Base-by-base conservation (phyloP, 2,329 filamentous ascomycete species). In the Biscogniauxia mediterranea region DNA sequence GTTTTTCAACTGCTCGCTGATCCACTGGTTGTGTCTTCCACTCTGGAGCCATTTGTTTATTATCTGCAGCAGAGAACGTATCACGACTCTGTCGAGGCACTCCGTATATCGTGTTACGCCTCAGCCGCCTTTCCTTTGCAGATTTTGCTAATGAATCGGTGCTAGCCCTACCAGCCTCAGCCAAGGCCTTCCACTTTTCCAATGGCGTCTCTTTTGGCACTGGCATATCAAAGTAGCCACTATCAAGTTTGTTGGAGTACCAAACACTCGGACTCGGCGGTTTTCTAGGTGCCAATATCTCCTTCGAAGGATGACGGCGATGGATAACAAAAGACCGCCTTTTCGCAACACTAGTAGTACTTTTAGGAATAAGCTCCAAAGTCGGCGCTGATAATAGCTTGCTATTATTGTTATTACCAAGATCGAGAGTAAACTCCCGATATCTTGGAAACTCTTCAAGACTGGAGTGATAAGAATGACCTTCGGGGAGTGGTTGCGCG, bases 121-220 rank as follows among this genome's bases (percentile, higher is more conserved):
- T 65, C 50, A 69, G 20, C 20, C 68, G 67, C 51, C 66, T 70
- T 59, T 70, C 67, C 56, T 68, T 72, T 9, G 66, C 53, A 19
- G 59, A 60, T 49, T 62, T 65, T 9, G 67, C 61, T 3, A 70
- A 53, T 15, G 68, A 70, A 54, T 70, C 67, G 2, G 66, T 64
- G 50, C 71, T 73, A 17, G 63, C 61, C 53, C 59, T 66, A 54
- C 66, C 69, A 23, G 67, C 65, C n/a, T 64, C 57, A 46, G 57
- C 21, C 15, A 68, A 54, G 28, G 46, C 61, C 54, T 64, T 68
- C 70, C 69, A 69, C 51, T 66, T 64, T 5, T 62, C 58, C 52
- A 55, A 50, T 23, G 62, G 60, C 15, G 55, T 52, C 59, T 54
- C n/a, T 55, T 32, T 32, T 32, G 7, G 54, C 19, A 8, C 13